phyloP scores from a whole-genome alignment of 169 alveolate species.

The Miamiensis avidus region DNA sequence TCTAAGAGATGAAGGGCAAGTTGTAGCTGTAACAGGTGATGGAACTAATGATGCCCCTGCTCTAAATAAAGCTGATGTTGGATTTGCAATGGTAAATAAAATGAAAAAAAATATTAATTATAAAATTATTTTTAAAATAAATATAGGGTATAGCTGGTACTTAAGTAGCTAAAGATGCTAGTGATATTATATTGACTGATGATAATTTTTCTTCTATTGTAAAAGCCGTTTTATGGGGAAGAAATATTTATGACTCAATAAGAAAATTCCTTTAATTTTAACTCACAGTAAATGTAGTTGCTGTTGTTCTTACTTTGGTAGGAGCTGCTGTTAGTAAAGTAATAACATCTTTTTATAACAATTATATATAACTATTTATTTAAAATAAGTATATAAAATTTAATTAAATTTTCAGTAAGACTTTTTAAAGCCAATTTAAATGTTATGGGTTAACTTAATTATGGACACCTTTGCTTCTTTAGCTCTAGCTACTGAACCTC shows the following conservation, averaged over 20 bases:
- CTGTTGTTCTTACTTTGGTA: constrained; percentile 67
- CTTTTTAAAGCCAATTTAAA: constrained; percentile 61
- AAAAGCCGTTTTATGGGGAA: constrained; percentile 90
- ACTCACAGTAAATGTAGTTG: constrained; percentile 90
- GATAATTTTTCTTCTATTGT: constrained; percentile 91
- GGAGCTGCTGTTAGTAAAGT: constrained; percentile 69
- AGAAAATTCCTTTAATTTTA: constrained; percentile 90
- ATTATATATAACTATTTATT: too few species aligned
- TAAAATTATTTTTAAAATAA: constrained; percentile 47
- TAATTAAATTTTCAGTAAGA: constrained; percentile 49
- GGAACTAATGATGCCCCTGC: constrained; percentile 97
- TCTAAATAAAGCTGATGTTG: constrained; percentile 92
- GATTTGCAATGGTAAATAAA: constrained; percentile 90
- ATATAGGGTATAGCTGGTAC: constrained; percentile 90
- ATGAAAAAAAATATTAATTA: background rate
- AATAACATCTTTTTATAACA: background rate
- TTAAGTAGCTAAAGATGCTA: constrained; percentile 93
- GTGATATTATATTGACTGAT: constrained; percentile 90
- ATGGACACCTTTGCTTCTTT: constrained; percentile 87
- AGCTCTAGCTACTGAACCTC: constrained; percentile 88
- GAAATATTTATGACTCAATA: constrained; percentile 89
- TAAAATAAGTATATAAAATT: background rate
- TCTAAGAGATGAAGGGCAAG: constrained; percentile 70
- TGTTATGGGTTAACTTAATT: constrained; percentile 79
- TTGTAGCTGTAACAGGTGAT: constrained; percentile 95